phyloP scores from a whole-genome alignment of 371 early-diverging fungal genomes.

The Mucor irregularis region DNA sequence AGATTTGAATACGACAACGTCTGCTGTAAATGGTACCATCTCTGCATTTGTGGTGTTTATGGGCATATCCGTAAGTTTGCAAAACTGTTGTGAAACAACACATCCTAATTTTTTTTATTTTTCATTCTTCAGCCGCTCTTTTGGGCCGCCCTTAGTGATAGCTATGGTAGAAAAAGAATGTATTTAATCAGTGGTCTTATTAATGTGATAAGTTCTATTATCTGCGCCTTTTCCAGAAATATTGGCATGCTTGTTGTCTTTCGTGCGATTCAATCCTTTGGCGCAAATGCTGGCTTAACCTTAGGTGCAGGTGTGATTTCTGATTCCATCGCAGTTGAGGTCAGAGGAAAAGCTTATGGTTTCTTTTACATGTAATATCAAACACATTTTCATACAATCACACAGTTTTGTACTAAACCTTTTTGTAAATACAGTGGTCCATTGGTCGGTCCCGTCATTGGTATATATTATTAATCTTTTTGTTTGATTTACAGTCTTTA shows the following conservation, averaged over 20 bases:
- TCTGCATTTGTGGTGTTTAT: conserved; percentile 41
- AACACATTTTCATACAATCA: too few species aligned
- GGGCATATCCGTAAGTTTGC: conserved; percentile 32
- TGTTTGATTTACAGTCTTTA: conserved; percentile 26
- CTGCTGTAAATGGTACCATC: conserved; percentile 41
- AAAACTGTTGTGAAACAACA: background rate
- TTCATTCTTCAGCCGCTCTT: conserved; percentile 41
- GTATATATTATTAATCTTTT: conserved; percentile 9
- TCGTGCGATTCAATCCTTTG: conserved; percentile 67
- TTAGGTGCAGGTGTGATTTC: conserved; percentile 49
- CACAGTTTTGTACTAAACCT: background rate
- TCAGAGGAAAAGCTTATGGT: conserved; percentile 36
- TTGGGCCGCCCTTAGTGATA: conserved; percentile 70
- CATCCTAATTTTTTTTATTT: background rate
- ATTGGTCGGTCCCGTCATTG: conserved; percentile 37
- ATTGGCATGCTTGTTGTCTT: conserved; percentile 58
- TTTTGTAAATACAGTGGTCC: conserved; percentile 18
- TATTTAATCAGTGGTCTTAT: conserved; percentile 60
- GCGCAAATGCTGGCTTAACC: conserved; percentile 62
- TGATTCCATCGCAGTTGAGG: conserved; percentile 31
- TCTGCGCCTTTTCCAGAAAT: conserved; percentile 55
- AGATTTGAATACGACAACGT: conserved; percentile 33
- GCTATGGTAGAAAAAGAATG: conserved; percentile 56
- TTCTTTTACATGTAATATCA: conserved; percentile 26
- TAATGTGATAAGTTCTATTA: conserved; percentile 58